Evolutionary conservation across 805 yeast genomes (phyloP), one percentile per base, ranked within the genome.

Genomic region (Candida ficus): DNA sequence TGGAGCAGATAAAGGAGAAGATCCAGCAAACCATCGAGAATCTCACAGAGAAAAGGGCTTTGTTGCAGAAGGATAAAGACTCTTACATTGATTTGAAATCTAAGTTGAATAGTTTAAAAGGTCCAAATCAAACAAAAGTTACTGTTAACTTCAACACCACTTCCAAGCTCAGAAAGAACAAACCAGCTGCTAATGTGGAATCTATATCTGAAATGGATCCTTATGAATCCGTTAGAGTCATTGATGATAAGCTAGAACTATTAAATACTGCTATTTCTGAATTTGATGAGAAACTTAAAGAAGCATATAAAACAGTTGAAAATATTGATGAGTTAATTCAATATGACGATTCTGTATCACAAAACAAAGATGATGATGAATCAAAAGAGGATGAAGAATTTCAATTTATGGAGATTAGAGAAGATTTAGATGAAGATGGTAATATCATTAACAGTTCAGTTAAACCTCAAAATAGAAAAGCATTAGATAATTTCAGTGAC

Each of bases 381-480:
- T 28, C 22, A 14, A 33, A 20, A 10, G 17, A 12, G 12, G 76
- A 66, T 4, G 79, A 73, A 13, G 77, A 70, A 1, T 52, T 80
- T 2, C 89, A 87, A 1, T 65, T 85, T 19, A 77, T 88, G 78
- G 96, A 89, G 42, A 90, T 90, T 18, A 70, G 80, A 39, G 97
- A 89, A 55, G 84, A 80, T 39, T 60, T 90, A 29, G 96, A 89
- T 59, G 96, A 86, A 1, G 80, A 84, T n/a, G 96, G 79, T 0
- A 78, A 84, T 44, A 70, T 89, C 2, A 56, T 83, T 1, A 58
- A 46, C 12, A 56, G 76, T n/a, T 49, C 64, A 4, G 64, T 77
- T 3, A 63, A 63, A 23, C 75, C 75, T 0, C 63, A 68, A 19
- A 51, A 56, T 28, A 51, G 49, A 19, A 52, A 51, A 41, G 46